These are phyloP conservation scores for Tephrocybe rancida DNA, from an alignment of 768 basidiomycete species.

Conservation along the genomic window DNA sequence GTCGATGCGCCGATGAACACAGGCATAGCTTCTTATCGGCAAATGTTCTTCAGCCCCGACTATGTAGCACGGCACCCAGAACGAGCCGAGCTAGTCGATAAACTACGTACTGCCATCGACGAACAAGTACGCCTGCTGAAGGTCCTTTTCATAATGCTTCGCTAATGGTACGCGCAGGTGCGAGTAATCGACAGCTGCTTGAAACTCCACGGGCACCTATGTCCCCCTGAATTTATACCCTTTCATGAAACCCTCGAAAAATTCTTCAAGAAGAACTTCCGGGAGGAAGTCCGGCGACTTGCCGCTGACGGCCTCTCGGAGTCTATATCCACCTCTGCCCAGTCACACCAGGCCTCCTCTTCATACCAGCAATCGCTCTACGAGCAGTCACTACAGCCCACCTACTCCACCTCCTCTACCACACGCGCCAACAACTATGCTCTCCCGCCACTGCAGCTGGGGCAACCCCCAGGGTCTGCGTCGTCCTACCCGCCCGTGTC, in stretches of 20 bases:
- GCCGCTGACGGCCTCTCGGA: constrained; percentile 60
- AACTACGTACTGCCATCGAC: constrained; percentile 74
- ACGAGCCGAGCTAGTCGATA: constrained; percentile 68
- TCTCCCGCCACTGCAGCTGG: constrained; percentile 57
- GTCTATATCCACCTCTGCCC: constrained; percentile 40
- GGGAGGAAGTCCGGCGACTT: constrained; percentile 78
- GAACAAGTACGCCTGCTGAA: constrained; percentile 63
- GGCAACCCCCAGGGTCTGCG: constrained; percentile 44
- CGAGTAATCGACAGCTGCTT: constrained; percentile 84
- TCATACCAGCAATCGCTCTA: constrained; percentile 51
- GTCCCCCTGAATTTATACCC: constrained; percentile 84
- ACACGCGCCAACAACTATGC: constrained; percentile 42
- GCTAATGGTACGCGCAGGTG: constrained; percentile 43
- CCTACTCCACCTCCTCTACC: constrained; percentile 47
- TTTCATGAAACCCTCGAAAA: constrained; percentile 91
- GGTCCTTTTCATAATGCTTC: not conserved
- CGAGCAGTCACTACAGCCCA: constrained; percentile 51
- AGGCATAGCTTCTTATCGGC: constrained; percentile 79
- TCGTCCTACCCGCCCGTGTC: constrained; percentile 46
- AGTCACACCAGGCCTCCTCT: constrained; percentile 37
- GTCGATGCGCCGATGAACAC: constrained; percentile 82
- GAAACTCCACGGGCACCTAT: constrained; percentile 79
- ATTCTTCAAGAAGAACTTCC: constrained; percentile 84
- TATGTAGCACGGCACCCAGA: constrained; percentile 74
- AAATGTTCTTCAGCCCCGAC: constrained; percentile 71